Evolutionary conservation across 306 rosid species (phyloP), one percentile per base, ranked within the genome.

Genomic region (Quercus wislizeni): DNA sequence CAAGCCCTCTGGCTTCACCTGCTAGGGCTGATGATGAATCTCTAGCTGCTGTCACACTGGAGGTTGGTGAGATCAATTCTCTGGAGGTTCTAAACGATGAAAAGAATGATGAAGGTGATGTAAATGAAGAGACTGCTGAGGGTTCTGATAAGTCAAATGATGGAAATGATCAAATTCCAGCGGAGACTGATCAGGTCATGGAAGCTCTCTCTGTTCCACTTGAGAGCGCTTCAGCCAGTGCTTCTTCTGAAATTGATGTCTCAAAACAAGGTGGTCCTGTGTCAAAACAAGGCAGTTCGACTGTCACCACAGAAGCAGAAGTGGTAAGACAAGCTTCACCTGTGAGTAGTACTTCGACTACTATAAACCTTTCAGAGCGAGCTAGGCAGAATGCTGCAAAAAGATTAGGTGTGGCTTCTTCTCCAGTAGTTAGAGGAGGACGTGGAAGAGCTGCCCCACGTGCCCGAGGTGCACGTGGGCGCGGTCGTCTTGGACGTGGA

Each of bases 41-140:
- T 56, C 75, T 85, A 49, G 83, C 54, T 73, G 75, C 57, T 43
- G 58, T 78, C 27, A 82, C 58, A 30, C 28, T 62, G 30, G 97
- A 91, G 80, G 85, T 83, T 0, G 90, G 93, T 13, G 97, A 92
- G 77, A 88, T 85, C 21, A 87, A 84, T 78, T 87, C 91, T 63
- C 93, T 89, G 1, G 97, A 91, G 63, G 69, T 77, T 54, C 85
- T 84, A 49, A 80, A 77, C 52, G 97, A 94, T 55, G 98, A 88
- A 52, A 94, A 91, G 81, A 88, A 78, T 74, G 94, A 88, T 20
- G 97, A 87, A 31, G 87, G 87, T 74, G 95, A 92, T 52, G 78
- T 71, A 74, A 88, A 73, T 65, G 99, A 93, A 68, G 98, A 93
- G 80, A 82, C 87, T 57, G 89, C 87, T 4, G 98, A 92, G 83